phyloP scores from a whole-genome alignment of 768 basidiomycete species.

The Trametes cingulata region DNA sequence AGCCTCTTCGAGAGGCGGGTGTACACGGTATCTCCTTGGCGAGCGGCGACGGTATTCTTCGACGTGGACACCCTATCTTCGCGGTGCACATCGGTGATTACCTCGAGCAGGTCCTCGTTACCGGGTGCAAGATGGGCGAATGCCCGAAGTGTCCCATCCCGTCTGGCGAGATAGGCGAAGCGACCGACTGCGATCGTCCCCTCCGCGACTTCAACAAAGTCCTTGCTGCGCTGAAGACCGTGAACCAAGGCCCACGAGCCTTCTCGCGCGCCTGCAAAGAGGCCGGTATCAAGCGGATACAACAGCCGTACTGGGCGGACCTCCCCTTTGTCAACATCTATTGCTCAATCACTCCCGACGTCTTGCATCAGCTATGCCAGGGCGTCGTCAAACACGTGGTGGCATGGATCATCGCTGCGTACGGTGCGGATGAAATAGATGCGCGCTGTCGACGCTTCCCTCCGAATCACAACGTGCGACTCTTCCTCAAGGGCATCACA shows the following conservation, averaged over 20 bases:
- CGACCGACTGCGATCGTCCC: background rate
- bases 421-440: too few relatives aligned
- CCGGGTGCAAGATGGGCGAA: constrained; percentile 13
- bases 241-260: background rate
- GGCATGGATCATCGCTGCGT: background rate
- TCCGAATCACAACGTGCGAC: constrained; percentile 18
- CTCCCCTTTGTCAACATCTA: constrained; percentile 43
- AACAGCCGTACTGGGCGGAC: constrained; percentile 40
- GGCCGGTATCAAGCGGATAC: background rate
- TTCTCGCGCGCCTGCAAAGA: background rate
- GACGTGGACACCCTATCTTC: constrained; percentile 35
- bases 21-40: constrained; percentile 33
- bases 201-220: background rate
- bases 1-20: constrained; percentile 33
- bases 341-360: constrained; percentile 36
- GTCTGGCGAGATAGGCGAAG: background rate
- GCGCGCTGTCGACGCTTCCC: constrained; percentile 9
- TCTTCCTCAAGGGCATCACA: constrained; percentile 43
- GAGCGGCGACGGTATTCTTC: constrained; percentile 39
- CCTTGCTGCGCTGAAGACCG: background rate
- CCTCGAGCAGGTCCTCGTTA: constrained; percentile 22
- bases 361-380: constrained; percentile 47
- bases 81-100: constrained; percentile 25
- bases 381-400: constrained; percentile 29
- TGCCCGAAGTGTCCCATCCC: constrained; percentile 12